Evolutionary conservation across 108 stramenopile species (phyloP).

Genomic region (Pseudonitzschia pungens): DNA sequence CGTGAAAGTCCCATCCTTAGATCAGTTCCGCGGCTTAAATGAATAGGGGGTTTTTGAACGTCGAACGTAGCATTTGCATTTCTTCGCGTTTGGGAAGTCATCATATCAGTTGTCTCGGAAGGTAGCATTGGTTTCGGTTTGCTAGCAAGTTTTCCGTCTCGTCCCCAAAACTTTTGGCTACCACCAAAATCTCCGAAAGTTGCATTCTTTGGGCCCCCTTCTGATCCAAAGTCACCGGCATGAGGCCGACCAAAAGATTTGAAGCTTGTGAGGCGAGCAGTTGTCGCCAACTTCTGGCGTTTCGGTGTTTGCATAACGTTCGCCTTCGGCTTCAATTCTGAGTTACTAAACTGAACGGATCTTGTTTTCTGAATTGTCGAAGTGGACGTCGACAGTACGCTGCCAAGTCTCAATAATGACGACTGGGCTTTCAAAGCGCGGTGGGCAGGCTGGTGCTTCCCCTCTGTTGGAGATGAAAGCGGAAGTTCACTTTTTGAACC

Average conservation of each 20-base stretch:
- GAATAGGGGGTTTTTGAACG: slow-evolving; percentile 26
- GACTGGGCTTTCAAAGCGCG: slow-evolving; percentile 38
- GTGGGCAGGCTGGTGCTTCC: neutral
- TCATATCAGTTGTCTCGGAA: slow-evolving; percentile 19
- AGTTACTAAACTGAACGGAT: slow-evolving; percentile 51
- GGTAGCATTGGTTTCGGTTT: slow-evolving; percentile 45
- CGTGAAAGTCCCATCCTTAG: slow-evolving; percentile 9
- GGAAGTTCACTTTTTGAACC: slow-evolving; percentile 1
- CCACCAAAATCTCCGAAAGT: slow-evolving; percentile 62
- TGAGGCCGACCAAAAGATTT: slow-evolving; percentile 64
- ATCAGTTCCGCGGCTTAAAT: slow-evolving; percentile 21
- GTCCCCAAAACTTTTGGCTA: slow-evolving; percentile 45
- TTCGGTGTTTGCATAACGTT: slow-evolving; percentile 29
- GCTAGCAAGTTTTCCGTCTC: slow-evolving; percentile 48
- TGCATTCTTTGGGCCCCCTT: slow-evolving; percentile 50
- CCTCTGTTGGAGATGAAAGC: neutral
- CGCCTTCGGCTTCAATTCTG: slow-evolving; percentile 25
- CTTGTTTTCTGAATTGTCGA: slow-evolving; percentile 42
- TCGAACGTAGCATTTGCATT: slow-evolving; percentile 50
- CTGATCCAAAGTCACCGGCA: slow-evolving; percentile 47
- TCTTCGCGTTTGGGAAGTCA: slow-evolving; percentile 16
- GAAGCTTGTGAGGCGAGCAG: slow-evolving; percentile 42
- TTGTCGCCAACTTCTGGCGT: slow-evolving; percentile 33
- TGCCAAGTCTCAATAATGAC: slow-evolving; percentile 47
- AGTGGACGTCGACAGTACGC: slow-evolving; percentile 32